Conservation (phyloP, 441 rosid species). For the Metrosideros polymorpha region DNA sequence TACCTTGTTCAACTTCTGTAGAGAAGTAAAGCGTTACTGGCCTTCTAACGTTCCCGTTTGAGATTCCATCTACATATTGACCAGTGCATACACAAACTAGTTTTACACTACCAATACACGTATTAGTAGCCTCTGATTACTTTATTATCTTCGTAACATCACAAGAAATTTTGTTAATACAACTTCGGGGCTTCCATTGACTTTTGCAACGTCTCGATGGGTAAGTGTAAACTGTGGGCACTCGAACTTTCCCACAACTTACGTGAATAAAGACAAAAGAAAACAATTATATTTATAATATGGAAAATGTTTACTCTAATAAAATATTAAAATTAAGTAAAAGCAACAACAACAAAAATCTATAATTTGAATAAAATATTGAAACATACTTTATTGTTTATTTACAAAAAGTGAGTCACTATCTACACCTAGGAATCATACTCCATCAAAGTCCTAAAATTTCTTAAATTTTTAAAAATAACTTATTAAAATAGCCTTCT, state of each 20-base stretch:
- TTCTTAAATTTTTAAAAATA: background rate
- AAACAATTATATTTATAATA: background rate
- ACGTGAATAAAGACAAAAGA: background rate
- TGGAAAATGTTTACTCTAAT: background rate
- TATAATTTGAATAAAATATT: background rate
- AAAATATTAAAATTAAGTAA: background rate
- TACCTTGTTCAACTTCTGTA: background rate
- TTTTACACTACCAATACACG: background rate
- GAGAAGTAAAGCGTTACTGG: rapidly evolving
- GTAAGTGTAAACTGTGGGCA: background rate
- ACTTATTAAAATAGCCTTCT: background rate
- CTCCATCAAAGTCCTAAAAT: background rate
- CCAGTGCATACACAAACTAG: background rate
- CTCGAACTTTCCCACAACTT: background rate
- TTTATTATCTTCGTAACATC: background rate
- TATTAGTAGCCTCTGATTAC: background rate
- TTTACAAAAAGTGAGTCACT: background rate
- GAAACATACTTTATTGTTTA: background rate
- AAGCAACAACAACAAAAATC: background rate
- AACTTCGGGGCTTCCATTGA: background rate
- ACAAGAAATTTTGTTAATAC: background rate
- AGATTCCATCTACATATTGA: background rate
- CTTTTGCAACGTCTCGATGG: background rate
- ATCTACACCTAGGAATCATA: background rate
- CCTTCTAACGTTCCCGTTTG: background rate